phyloP scores from a whole-genome alignment of 208 protist species.

The Strigomonas oncopelti region DNA sequence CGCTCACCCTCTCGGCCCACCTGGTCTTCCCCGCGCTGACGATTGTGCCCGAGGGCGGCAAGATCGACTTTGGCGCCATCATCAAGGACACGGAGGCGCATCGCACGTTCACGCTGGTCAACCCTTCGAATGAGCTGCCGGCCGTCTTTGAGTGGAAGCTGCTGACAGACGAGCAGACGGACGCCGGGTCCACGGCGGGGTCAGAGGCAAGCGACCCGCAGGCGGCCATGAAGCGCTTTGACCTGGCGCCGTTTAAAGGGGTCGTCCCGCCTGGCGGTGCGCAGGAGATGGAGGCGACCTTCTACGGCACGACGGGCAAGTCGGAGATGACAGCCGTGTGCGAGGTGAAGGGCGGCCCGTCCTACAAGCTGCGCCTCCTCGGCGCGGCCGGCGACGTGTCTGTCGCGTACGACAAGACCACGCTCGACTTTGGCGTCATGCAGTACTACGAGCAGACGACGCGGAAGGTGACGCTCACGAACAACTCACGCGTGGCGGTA shows the following conservation, averaged over 20 bases:
- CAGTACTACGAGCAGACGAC: constrained; percentile 67
- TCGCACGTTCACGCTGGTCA: constrained; percentile 68
- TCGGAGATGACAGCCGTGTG: constrained; percentile 82
- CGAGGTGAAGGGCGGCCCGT: constrained; percentile 86
- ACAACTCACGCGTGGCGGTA: constrained; percentile 87
- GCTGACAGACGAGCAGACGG: constrained; percentile 11
- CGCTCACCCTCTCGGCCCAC: constrained; percentile 67
- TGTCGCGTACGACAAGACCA: constrained; percentile 77
- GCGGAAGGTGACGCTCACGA: constrained; percentile 81
- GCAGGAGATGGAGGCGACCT: constrained; percentile 85
- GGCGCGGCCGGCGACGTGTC: constrained; percentile 74
- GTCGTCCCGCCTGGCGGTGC: constrained; percentile 77
- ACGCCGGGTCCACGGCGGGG: constrained; percentile 17
- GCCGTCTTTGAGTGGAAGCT: constrained; percentile 80
- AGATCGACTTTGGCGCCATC: constrained; percentile 91
- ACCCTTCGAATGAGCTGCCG: constrained; percentile 68
- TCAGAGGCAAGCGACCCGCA: not conserved
- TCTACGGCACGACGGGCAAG: constrained; percentile 59
- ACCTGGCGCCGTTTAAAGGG: constrained; percentile 92
- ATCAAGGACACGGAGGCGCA: constrained; percentile 88
- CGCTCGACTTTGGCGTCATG: constrained; percentile 90
- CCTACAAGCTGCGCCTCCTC: constrained; percentile 78
- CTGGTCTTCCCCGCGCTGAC: constrained; percentile 88
- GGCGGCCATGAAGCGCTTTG: constrained; percentile 64
- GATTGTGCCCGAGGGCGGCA: constrained; percentile 40